Evolutionary conservation across 2,329 filamentous ascomycete species (phyloP), one percentile per base, ranked within the genome.

Genomic region (Xylaria multiplex): DNA sequence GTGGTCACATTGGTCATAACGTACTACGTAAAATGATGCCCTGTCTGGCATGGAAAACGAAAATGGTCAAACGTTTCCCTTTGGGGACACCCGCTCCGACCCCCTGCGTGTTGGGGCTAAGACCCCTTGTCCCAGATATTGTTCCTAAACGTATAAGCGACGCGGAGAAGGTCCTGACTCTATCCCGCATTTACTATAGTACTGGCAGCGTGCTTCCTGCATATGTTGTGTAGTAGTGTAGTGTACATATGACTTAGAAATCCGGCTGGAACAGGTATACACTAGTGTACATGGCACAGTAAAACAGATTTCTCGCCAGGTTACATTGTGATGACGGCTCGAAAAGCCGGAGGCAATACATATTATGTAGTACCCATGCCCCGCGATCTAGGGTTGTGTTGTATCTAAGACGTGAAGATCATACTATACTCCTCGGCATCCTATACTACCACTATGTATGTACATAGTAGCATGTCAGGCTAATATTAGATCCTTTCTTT

Each of bases 61-160:
- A 30, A 27, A 40, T 13, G 45, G n/a, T 40, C 42, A 8, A 46
- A 48, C 32, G 19, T 45, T 60, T 27, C 62, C 50, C 19, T 27
- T 60, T 64, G 50, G 42, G 49, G 48, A 16, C 14, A 48, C n/a
- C 52, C 40, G 32, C 40, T 53, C 63, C 58, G 46, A 13, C 35
- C 24, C 30, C 40, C 52, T 24, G 27, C 6, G 37, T 19, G 13
- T 58, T 45, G 40, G 54, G 16, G 37, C 37, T 24, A 27, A 24
- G 6, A 19, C n/a, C 40, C n/a, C 42, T 48, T 61, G 42, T 48
- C n/a, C 4, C n/a, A 50, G 43, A 35, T 52, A 49, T 32, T 13
- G 37, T 42, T 22, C 30, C 40, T 40, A 30, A 40, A 6, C 52
- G 27, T 46, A 42, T 30, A 22, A 49, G n/a, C n/a, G 35, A 46